Conservation (phyloP, 2,329 filamentous ascomycete genomes). For the Ceratocystiopsis minuta region DNA sequence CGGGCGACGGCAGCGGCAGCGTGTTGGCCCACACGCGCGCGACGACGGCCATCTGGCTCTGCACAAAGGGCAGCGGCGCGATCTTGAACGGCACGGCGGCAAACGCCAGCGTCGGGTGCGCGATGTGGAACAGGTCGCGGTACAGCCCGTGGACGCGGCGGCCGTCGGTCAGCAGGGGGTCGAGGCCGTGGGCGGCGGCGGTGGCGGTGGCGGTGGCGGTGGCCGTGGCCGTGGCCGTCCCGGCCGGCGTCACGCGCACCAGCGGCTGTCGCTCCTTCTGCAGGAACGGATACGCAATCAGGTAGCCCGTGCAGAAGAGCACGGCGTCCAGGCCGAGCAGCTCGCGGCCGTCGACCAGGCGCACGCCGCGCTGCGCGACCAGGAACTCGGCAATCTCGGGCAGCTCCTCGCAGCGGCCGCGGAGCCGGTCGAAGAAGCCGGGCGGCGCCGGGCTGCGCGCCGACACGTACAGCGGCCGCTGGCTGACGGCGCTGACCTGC, state of each 20-base stretch:
- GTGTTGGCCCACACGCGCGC: slow-evolving; percentile 60
- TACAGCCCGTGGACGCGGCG: slow-evolving; percentile 55
- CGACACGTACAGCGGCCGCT: slow-evolving; percentile 44
- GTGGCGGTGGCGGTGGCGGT: background rate
- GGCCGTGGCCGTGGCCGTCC: background rate
- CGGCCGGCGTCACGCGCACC: no score
- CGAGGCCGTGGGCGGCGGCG: slow-evolving; percentile 13
- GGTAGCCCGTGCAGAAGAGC: slow-evolving; percentile 78
- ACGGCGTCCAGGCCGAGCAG: slow-evolving; percentile 56
- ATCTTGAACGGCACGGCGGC: slow-evolving; percentile 59
- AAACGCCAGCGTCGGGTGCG: slow-evolving; percentile 63
- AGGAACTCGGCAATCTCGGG: slow-evolving; percentile 40
- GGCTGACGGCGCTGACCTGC: slow-evolving; percentile 49
- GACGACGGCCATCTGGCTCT: slow-evolving; percentile 62
- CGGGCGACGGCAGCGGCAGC: slow-evolving; percentile 41
- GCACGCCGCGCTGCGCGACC: slow-evolving; percentile 35
- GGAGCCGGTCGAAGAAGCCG: slow-evolving; percentile 23
- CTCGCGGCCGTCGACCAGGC: slow-evolving; percentile 45
- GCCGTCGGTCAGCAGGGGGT: slow-evolving; percentile 41
- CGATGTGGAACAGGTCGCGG: slow-evolving; percentile 59
- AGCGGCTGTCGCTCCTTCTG: slow-evolving; percentile 11
- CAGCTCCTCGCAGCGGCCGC: slow-evolving; percentile 29
- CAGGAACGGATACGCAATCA: slow-evolving; percentile 68
- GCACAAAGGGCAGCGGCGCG: slow-evolving; percentile 72
- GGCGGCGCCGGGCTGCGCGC: slow-evolving; percentile 32